Base-by-base conservation (phyloP, 352 stramenopile species). In the Labyrinthula sp. region DNA sequence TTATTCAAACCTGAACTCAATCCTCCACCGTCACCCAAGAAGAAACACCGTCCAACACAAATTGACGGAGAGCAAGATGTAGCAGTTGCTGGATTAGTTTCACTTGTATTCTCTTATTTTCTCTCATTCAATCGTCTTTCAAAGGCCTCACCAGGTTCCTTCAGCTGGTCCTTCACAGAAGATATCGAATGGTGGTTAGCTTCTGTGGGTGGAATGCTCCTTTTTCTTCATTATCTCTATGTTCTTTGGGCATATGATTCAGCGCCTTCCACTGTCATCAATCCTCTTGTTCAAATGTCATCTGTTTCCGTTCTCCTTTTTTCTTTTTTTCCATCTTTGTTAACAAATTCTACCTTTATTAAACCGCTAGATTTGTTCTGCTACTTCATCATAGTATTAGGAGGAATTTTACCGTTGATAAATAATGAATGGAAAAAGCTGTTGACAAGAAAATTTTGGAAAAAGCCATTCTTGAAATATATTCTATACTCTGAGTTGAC, bases 301-400 rank as follows among this genome's bases (percentile, higher is more conserved):
- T 39, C 18, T 20, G 47, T 35, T 12, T 52, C 31, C 31, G 47
- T 52, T 31, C 34, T 52, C 5, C 15, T 52, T 0, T 31, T 31
- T 7, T 52, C 43, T 10, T 31, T 35, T 7, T 15, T 52, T 4
- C 43, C 43, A 7, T 31, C 43, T 12, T 15, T 28, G 7, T 15
- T 52, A n/a, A 52, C 43, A 17, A 35, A 35, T 2, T 50, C 34
- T 5, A 52, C 43, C 14, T 52, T 52, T 18, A 52, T 52, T 8
- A 15, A 35, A 0, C 43, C 43, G 6, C 24, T 50, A 8, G 43
- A 52, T 20, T 28, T 52, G 12, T 21, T 52, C 15, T 52, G 43
- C 43, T 52, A 52, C 43, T 8, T 55, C 9, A 50, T 52, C 34
- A 52, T 52, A 24, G 43, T 52, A 7, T 10, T 50, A n/a, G 43